Evolutionary conservation across 495 filamentous ascomycete genomes (phyloP), one percentile per base, ranked within the genome.

Genomic region (Penicillium herquei): DNA sequence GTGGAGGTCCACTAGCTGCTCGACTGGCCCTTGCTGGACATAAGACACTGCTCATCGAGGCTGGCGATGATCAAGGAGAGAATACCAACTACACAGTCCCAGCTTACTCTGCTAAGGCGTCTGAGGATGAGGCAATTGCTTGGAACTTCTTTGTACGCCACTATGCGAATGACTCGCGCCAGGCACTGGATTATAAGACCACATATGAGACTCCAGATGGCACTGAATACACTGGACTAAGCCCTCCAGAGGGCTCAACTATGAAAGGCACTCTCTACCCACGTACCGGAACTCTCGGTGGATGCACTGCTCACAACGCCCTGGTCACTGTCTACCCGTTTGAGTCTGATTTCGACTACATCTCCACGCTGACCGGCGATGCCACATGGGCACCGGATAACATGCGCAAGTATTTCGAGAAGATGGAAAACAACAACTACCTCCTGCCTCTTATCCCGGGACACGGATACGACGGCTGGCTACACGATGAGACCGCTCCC

Each of bases 381-480:
- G 41, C 14, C 0, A 75, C 72, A 0, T 81, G 78, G 75, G 51
- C 61, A 1, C 63, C 74, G 1, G 55, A 67, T 0, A 77, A 74
- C 51, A 79, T 78, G 74, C 70, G 72, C 52, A 59, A 66, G 39
- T 78, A 78, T 52, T 76, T 77, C n/a, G 48, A 52, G 32, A 58
- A 59, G 30, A 51, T 86, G 34, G 84, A 87, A 67, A 75, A 76
- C 35, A 81, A 81, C 58, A 56, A 78, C 33, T 86, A 87, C 62
- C 57, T 73, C 0, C 67, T 74, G 0, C 71, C 72, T 7, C 1
- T 44, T 53, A 2, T n/a, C n/a, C 49, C 61, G 0, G 81, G 79
- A 31, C 85, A 87, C 62, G 85, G 85, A n/a, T 78, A 70, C 49
- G 63, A 76, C 39, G 84, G 86, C 17, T 89, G 81, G 80, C 65